phyloP scores from a whole-genome alignment of 129 eudicot species.

The Daucus carota region DNA sequence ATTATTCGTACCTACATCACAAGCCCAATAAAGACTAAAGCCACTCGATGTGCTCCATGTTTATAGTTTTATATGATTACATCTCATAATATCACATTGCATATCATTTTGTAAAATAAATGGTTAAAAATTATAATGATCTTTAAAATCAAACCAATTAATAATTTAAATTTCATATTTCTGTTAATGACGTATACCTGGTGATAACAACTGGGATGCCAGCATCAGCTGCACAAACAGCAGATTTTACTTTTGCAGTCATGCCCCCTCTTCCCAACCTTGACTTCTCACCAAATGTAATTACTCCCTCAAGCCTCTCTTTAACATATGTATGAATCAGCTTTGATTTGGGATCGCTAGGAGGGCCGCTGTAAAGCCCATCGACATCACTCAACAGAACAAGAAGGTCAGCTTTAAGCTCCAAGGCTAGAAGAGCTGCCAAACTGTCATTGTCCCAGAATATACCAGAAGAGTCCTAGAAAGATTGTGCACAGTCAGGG shows the following conservation, averaged over 20 bases:
- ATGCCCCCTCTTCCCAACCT: constrained; percentile 96
- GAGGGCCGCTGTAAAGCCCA: constrained; percentile 94
- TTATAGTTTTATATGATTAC: not conserved
- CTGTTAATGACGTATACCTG: constrained; percentile 36
- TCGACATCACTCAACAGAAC: constrained; percentile 91
- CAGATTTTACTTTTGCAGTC: constrained; percentile 98
- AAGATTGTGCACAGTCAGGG: constrained; percentile 5
- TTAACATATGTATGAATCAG: constrained; percentile 69
- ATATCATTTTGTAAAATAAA: too few species aligned
- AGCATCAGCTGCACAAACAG: constrained; percentile 85
- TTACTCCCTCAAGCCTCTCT: constrained; percentile 64
- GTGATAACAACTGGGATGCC: constrained; percentile 91
- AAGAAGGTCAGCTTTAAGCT: constrained; percentile 90
- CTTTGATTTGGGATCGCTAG: constrained; percentile 73
- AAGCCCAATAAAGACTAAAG: not conserved
- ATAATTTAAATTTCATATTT: not conserved
- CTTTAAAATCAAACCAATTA: not conserved
- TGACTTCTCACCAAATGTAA: constrained; percentile 92
- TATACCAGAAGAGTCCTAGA: constrained; percentile 88
- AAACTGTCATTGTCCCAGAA: constrained; percentile 98
- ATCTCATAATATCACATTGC: not conserved
- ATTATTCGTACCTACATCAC: not conserved
- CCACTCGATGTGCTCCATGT: not conserved
- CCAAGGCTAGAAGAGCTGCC: constrained; percentile 86
- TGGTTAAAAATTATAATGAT: not conserved